Evolutionary conservation across 139 green algal species (phyloP), one percentile per base, ranked within the genome.

Genomic region (Haematococcus lacustris): DNA sequence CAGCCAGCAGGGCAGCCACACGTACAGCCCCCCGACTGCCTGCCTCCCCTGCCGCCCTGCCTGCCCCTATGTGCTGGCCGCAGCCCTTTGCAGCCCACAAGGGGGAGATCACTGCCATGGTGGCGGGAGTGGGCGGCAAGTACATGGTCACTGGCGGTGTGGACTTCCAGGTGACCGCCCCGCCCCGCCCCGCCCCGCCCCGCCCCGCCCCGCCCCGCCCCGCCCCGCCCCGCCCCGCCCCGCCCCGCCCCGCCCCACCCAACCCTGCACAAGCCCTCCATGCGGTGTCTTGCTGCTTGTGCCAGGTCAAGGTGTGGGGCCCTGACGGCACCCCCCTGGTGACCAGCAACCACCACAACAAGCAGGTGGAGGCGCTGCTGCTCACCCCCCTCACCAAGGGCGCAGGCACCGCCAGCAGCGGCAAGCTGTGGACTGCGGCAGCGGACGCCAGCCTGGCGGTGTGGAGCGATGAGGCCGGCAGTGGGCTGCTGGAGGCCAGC

Each of bases 51-150:
- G n/a, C n/a, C n/a, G n/a, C n/a, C n/a, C n/a, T n/a, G n/a, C n/a
- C n/a, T n/a, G n/a, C n/a, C n/a, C n/a, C n/a, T n/a, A n/a, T n/a
- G n/a, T n/a, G n/a, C n/a, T n/a, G n/a, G 50, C 68, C 33, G 23
- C 65, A 87, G 82, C 47, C 66, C 3, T 86, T 88, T 70, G 59
- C 75, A 1, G 83, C 79, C 0, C 83, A 88, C 72, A 82, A 88
- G 62, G 79, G 83, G 3, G 83, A 88, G 70, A 75, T 88, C 34
- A 80, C 80, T 1, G 73, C 69, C 71, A 81, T 85, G 37, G 35
- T 47, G 7, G 33, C 68, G 0, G 74, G 69, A 0, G 71, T 66
- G 0, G 70, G 40, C 32, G 28, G 64, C 43, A 72, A 76, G 38
- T 77, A 78, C 47, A 73, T 85, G 32, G 25, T 85, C 50, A 86